Conservation (phyloP, 805 yeast genomes). For the Wickerhamiella azymoides region DNA sequence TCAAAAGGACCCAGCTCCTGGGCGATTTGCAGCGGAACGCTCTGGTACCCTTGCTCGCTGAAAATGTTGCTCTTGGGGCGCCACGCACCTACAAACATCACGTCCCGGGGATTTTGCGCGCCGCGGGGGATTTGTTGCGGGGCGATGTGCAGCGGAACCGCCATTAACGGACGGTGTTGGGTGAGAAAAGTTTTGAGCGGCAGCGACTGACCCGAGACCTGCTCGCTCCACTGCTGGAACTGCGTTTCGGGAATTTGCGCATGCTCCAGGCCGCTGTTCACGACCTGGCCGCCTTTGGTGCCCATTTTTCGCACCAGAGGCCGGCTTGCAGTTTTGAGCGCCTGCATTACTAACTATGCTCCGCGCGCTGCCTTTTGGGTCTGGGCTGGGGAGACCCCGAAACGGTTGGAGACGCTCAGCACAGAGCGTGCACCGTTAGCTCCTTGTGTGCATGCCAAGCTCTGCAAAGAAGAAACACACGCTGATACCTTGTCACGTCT, state of each 20-base stretch:
- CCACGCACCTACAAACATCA: conserved; percentile 18
- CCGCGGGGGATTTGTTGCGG: not conserved
- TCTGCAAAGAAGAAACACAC: no score
- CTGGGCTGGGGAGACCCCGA: not conserved
- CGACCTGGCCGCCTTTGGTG: conserved; percentile 1
- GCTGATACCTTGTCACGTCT: no score
- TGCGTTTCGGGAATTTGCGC: conserved; percentile 14
- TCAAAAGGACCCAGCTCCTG: conserved; percentile 27
- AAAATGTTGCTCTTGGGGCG: conserved; percentile 7
- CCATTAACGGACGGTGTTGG: conserved; percentile 34
- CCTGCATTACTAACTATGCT: not conserved
- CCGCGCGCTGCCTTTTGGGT: no score
- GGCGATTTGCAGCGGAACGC: conserved; percentile 29
- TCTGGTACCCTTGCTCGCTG: conserved; percentile 17
- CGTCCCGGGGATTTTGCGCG: conserved; percentile 15
- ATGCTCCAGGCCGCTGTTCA: conserved; percentile 4
- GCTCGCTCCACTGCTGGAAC: conserved; percentile 17
- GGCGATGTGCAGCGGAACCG: conserved; percentile 19
- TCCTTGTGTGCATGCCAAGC: no score
- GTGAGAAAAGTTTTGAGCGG: conserved; percentile 32
- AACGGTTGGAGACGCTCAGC: no score
- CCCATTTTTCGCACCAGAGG: not conserved
- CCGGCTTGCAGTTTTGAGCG: not conserved
- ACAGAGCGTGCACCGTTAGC: no score
- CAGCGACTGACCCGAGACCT: conserved; percentile 16